Evolutionary conservation across 257 asterid genomes (phyloP), one percentile per base, ranked within the genome.

Genomic region (Penstemon newberryi): DNA sequence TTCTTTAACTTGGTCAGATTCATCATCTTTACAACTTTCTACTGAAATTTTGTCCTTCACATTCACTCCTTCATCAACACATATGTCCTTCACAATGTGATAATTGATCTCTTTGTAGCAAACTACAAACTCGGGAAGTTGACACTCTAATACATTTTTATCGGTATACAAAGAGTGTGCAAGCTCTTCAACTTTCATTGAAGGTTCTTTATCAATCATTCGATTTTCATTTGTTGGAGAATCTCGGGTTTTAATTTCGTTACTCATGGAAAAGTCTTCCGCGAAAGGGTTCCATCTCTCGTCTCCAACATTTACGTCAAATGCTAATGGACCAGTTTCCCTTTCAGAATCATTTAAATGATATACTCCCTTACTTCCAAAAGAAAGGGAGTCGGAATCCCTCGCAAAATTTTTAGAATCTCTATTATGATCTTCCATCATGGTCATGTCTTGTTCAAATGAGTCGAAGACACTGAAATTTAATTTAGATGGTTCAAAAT

Each of bases 21-120:
- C 15, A 60, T 50, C 85, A 70, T 74, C 82, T 37, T 73, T 74
- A 44, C 56, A 50, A 67, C 56, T 66, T 15, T 77, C 78, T 18
- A 43, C 45, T 78, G 77, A 71, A 67, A 60, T 25, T 63, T 75
- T 79, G 38, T 71, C 80, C 12, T 79, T 76, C 37, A 72, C 47
- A 53, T 80, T 78, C 73, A 60, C 63, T 64, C 89, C 87, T 68
- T 82, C 87, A 47, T 86, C 96, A 4, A 91, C 61, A 38, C 97
- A 77, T 69, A 89, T 86, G 70, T 91, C 96, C 82, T 85, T 86
- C 62, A 82, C 82, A 64, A 66, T 73, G 53, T 79, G 84, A 72
- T 42, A 75, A 60, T 73, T 79, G 51, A 67, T 77, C 67, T 86
- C 91, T 66, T 71, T 81, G 80, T 79, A 79, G 85, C 89, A 78